A percentile compares a stretch with the other conserved stretches of the same genome.
phyloP scores from a whole-genome alignment of 2,329 filamentous ascomycete genomes.

The Geosmithia morbida region DNA sequence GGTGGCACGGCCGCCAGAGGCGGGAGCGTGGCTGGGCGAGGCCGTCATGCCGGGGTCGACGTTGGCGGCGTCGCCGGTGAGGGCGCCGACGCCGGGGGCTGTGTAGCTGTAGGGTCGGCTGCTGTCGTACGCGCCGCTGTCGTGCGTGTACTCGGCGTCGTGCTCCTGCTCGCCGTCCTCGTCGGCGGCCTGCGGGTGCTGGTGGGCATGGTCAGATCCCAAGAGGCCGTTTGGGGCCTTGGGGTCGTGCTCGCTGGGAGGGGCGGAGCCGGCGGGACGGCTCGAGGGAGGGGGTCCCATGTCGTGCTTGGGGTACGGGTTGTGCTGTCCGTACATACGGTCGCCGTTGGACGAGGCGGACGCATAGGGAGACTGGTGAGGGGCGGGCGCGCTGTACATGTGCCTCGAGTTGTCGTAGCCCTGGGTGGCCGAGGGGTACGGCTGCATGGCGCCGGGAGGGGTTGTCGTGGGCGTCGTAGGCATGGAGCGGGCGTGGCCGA shows the following conservation, averaged over 20 bases:
- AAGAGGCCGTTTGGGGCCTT: slow-evolving; percentile 55
- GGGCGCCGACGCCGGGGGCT: slow-evolving; percentile 47
- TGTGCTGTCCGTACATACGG: slow-evolving; percentile 51
- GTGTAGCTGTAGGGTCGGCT: slow-evolving; percentile 69
- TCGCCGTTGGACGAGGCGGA: slow-evolving; percentile 41
- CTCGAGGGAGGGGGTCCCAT: slow-evolving; percentile 65
- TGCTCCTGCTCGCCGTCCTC: slow-evolving; percentile 62
- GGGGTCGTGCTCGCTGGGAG: slow-evolving; percentile 47
- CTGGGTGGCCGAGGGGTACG: slow-evolving; percentile 55
- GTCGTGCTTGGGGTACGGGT: slow-evolving; percentile 65
- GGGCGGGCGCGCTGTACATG: slow-evolving; percentile 60
- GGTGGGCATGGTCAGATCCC: slow-evolving; percentile 30
- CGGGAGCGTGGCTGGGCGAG: slow-evolving; percentile 64
- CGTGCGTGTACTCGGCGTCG: slow-evolving; percentile 76
- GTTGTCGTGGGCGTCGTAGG: slow-evolving; percentile 85
- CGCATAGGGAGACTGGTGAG: slow-evolving; percentile 55
- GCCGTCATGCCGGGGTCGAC: slow-evolving; percentile 71
- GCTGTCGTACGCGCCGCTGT: slow-evolving; percentile 58
- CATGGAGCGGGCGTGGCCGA: slow-evolving; percentile 72
- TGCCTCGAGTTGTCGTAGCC: slow-evolving; percentile 64
- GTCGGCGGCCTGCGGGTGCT: slow-evolving; percentile 39
- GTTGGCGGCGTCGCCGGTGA: slow-evolving; percentile 62
- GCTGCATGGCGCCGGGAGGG: slow-evolving; percentile 69
- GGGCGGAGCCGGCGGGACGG: slow-evolving; percentile 41
- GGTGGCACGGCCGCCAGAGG: slow-evolving; percentile 68